These are phyloP conservation scores for Phytophthora lateralis DNA, from an alignment of 352 stramenopile species.

Conservation along the genomic window DNA sequence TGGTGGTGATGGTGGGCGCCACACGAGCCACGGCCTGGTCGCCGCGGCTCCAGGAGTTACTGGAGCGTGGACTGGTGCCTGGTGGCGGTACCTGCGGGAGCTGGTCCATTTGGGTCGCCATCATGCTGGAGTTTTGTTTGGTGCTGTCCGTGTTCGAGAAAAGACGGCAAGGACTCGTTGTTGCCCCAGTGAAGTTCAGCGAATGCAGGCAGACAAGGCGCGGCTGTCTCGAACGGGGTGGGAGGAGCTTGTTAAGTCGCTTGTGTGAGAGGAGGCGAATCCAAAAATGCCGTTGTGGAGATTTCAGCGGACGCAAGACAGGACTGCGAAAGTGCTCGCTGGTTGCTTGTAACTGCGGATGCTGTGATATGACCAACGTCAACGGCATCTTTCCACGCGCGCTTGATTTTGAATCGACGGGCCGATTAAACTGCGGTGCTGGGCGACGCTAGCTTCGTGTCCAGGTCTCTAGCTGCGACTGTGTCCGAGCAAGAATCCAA, in stretches of 20 bases:
- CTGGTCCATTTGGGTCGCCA: constrained; percentile 52
- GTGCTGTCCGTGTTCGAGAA: background rate
- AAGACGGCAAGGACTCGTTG: background rate
- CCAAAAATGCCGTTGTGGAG: constrained; percentile 24
- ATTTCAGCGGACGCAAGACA: constrained; percentile 4
- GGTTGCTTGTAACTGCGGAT: background rate
- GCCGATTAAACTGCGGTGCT: background rate
- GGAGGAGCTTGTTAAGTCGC: constrained; percentile 10
- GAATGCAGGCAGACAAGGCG: constrained; percentile 5
- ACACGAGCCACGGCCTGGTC: constrained; percentile 77
- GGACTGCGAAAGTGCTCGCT: no score
- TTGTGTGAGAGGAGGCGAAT: constrained; percentile 24
- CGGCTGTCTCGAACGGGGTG: background rate
- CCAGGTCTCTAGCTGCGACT: constrained; percentile 6
- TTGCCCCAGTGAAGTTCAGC: background rate
- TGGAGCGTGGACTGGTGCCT: constrained; percentile 45
- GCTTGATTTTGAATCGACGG: constrained; percentile 15
- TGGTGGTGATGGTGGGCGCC: constrained; percentile 73
- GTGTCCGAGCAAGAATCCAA: background rate
- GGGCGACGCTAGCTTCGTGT: background rate
- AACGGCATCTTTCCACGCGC: constrained; percentile 10
- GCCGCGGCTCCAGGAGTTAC: constrained; percentile 77
- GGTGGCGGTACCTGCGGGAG: constrained; percentile 37
- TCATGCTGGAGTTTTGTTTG: constrained; percentile 22
- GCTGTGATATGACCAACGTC: constrained; percentile 13